Percentiles rank a stretch among this genome's conserved stretches.
These are phyloP conservation scores for Fusarium sp. DNA, from an alignment of 2,329 filamentous ascomycete genomes.

Conservation along the genomic window DNA sequence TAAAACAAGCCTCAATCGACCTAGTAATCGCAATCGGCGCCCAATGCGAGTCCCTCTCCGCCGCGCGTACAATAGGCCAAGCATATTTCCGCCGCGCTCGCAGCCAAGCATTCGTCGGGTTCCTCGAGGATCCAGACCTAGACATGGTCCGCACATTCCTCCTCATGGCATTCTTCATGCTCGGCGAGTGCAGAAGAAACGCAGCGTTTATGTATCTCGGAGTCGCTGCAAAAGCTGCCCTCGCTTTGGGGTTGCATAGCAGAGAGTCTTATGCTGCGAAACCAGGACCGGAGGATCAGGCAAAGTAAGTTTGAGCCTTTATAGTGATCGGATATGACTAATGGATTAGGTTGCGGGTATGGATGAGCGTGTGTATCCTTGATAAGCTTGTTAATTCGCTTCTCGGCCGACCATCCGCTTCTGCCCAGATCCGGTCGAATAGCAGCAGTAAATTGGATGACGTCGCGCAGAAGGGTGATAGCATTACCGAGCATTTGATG, in stretches of 20 bases:
- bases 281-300: conserved; percentile 20
- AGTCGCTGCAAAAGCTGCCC: conserved; percentile 64
- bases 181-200: conserved; percentile 68
- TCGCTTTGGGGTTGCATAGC: conserved; percentile 63
- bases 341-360: conserved; percentile 43
- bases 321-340: background rate
- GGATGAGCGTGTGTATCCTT: conserved; percentile 50
- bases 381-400: conserved; percentile 51
- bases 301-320: conserved; percentile 21
- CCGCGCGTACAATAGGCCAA: conserved; percentile 37
- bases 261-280: conserved; percentile 33
- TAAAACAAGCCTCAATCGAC: conserved; percentile 21
- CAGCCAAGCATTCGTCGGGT: conserved; percentile 28
- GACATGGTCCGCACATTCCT: conserved; percentile 39
- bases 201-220: conserved; percentile 71
- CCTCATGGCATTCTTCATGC: conserved; percentile 77
- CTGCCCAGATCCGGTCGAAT: conserved; percentile 29
- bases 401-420: conserved; percentile 49
- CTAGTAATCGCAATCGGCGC: conserved; percentile 40
- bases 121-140: conserved; percentile 39
- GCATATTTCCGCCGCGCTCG: conserved; percentile 56
- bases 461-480: conserved; percentile 22
- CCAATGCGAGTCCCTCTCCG: conserved; percentile 32
- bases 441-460: conserved; percentile 14
- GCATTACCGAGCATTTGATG: conserved; percentile 45